These are phyloP conservation scores for Paecilomyces formosus DNA, from an alignment of 2,329 filamentous ascomycete genomes.

Conservation along the genomic window DNA sequence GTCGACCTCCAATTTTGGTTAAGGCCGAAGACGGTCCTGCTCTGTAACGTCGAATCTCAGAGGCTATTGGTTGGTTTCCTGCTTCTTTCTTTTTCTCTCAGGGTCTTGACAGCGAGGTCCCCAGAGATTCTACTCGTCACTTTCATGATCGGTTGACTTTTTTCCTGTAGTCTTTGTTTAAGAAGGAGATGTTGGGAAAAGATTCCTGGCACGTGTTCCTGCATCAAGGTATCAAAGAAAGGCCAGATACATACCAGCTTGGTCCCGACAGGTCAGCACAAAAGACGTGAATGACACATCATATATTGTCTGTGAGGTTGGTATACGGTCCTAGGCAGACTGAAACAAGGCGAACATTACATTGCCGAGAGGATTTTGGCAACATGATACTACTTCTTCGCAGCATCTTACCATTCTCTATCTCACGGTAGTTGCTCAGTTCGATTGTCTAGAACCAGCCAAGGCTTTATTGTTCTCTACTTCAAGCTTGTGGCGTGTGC, in stretches of 20 bases:
- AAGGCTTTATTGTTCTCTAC: neutral
- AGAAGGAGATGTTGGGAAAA: neutral
- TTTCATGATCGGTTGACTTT: neutral
- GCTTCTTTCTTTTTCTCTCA: neutral
- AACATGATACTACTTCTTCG: neutral
- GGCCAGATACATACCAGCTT: neutral
- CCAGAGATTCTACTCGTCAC: neutral
- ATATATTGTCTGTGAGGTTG: neutral
- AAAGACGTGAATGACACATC: neutral
- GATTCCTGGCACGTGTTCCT: neutral
- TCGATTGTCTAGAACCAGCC: neutral
- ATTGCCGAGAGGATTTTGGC: neutral
- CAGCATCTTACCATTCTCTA: neutral
- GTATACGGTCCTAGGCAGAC: no score
- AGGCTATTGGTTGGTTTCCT: neutral
- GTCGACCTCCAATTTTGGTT: neutral
- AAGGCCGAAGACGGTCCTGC: neutral
- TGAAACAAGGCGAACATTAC: no score
- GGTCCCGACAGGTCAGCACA: neutral
- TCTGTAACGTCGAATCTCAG: neutral
- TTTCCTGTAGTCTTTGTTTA: neutral
- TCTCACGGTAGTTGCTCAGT: neutral
- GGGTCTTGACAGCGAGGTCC: no score
- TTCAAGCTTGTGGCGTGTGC: neutral
- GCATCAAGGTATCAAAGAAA: neutral